Evolutionary conservation across 2,329 filamentous ascomycete genomes (phyloP).

Genomic region (Stachybotrys echinatus): DNA sequence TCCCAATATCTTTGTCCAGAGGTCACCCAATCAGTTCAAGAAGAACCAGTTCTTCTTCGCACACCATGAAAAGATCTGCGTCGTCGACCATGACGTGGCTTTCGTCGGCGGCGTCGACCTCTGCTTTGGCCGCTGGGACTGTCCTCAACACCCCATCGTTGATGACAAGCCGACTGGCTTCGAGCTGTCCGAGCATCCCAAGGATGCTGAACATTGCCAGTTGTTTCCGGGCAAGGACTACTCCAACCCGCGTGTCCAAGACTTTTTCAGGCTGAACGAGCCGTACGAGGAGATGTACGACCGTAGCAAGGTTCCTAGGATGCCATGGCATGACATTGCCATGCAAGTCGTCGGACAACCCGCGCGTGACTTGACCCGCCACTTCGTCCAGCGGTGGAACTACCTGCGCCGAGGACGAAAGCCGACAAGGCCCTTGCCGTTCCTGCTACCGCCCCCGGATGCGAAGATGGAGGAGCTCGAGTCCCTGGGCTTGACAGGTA

Average conservation of each 20-base stretch:
- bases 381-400: conserved; percentile 98
- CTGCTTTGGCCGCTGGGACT: conserved; percentile 97
- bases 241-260: conserved; percentile 90
- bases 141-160: conserved; percentile 81
- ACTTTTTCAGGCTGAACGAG: conserved; percentile 89
- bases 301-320: conserved; percentile 77
- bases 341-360: conserved; percentile 98
- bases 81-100: conserved; percentile 92
- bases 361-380: conserved; percentile 85
- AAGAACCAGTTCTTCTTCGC: conserved; percentile 99
- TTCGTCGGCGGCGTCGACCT: conserved; percentile 95
- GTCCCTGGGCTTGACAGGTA: conserved; percentile 81
- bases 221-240: conserved; percentile 98
- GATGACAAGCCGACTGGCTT: conserved; percentile 97
- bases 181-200: conserved; percentile 67
- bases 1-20: conserved; percentile 91
- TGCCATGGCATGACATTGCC: conserved; percentile 98
- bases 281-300: conserved; percentile 99
- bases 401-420: conserved; percentile 91
- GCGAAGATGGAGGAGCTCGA: conserved; percentile 83
- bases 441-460: conserved; percentile 88
- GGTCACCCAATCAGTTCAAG: conserved; percentile 95
- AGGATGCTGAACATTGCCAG: conserved; percentile 91
- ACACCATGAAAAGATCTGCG: conserved; percentile 96
- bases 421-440: conserved; percentile 87